Conservation (phyloP, 140 eudicot species). For the Senecio squalidus region DNA sequence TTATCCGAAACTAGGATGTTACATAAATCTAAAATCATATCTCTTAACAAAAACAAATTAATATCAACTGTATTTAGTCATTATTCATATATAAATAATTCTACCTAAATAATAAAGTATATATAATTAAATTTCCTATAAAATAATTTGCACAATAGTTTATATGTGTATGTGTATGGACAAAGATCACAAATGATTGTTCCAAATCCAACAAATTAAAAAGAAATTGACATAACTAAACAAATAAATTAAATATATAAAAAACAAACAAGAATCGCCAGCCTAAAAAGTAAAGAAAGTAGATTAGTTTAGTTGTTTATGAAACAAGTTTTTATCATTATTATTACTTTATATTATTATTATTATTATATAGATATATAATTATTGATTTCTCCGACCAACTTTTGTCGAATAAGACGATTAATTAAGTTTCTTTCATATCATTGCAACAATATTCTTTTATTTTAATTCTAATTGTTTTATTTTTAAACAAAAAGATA, state of each 20-base stretch:
- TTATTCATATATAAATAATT: background rate
- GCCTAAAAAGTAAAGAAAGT: slow-evolving; percentile 19
- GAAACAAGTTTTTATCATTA: background rate
- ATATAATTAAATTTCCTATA: background rate
- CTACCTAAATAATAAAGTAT: background rate
- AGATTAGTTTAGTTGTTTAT: background rate
- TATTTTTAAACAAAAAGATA: slow-evolving; percentile 4
- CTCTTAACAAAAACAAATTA: too few species aligned
- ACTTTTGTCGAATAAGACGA: slow-evolving; percentile 10
- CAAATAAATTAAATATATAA: background rate
- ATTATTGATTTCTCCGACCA: slow-evolving; percentile 27
- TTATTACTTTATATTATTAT: background rate
- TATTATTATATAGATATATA: slow-evolving; percentile 17
- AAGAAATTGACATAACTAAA: slow-evolving; percentile 12
- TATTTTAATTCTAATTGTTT: background rate
- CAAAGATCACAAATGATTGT: slow-evolving; percentile 23
- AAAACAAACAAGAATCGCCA: slow-evolving; percentile 29
- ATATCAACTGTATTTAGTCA: too few species aligned
- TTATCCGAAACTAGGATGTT: too few species aligned
- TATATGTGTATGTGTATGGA: background rate
- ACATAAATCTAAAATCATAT: too few species aligned
- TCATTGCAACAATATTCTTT: slow-evolving; percentile 22
- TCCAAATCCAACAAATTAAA: slow-evolving; percentile 25
- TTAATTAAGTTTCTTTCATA: slow-evolving; percentile 4
- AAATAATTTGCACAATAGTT: background rate